These are phyloP conservation scores for Yamadazyma sp. DNA, from an alignment of 1,139 yeast genomes.

Conservation along the genomic window DNA sequence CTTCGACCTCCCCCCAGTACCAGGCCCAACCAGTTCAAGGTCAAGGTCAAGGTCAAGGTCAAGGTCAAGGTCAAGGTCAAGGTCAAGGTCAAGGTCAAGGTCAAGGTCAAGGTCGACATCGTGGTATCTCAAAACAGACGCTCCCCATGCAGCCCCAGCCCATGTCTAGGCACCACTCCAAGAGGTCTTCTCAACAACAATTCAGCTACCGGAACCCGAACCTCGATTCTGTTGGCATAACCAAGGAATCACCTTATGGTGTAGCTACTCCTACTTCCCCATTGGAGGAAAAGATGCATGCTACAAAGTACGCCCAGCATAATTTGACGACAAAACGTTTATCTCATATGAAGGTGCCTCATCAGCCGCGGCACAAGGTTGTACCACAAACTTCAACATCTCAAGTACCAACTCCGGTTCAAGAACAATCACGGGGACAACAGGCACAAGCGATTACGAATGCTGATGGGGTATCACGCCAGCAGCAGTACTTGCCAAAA, in stretches of 20 bases:
- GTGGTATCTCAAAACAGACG: background rate
- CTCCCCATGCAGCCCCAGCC: constrained; percentile 4
- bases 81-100: too few relatives aligned
- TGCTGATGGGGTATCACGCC: too few relatives aligned
- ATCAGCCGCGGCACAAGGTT: constrained; percentile 1
- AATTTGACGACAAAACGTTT: constrained; percentile 20
- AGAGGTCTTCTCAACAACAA: constrained; percentile 15
- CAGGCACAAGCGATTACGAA: too few relatives aligned
- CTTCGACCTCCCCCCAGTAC: background rate
- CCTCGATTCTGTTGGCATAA: constrained; percentile 12
- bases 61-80: too few relatives aligned
- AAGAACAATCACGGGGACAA: background rate
- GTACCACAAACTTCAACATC: background rate
- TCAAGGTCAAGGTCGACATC: background rate
- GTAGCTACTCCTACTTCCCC: constrained; percentile 16
- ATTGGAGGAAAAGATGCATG: constrained; percentile 17
- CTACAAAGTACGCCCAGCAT: constrained; percentile 17
- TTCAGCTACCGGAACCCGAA: constrained; percentile 16
- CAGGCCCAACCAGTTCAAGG: background rate
- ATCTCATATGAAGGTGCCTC: constrained; percentile 15
- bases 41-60: background rate
- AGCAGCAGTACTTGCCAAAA: background rate
- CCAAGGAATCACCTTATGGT: constrained; percentile 18
- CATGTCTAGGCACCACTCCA: background rate
- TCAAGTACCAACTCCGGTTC: too few relatives aligned